A percentile compares a stretch with the other conserved stretches of the same genome.
These are phyloP conservation scores for Lecanoromycetidae sp. DNA, from an alignment of 2,329 filamentous ascomycete genomes.

Conservation along the genomic window DNA sequence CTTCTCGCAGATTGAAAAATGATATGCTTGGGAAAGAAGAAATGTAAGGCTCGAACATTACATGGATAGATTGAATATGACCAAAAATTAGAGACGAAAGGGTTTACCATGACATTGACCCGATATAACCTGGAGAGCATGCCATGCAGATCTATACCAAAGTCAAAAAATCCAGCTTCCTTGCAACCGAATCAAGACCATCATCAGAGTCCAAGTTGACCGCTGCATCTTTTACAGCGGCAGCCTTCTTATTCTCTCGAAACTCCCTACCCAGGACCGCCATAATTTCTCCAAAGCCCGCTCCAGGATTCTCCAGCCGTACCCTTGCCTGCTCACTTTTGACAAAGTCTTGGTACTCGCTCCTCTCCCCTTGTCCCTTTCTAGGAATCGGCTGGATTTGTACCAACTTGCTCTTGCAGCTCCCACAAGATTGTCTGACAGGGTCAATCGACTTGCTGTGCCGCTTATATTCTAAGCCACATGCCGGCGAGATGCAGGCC, in stretches of 20 bases:
- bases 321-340: slow-evolving; percentile 56
- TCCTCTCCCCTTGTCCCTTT: slow-evolving; percentile 24
- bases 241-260: slow-evolving; percentile 33
- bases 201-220: background rate
- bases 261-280: slow-evolving; percentile 53
- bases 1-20: too few relatives aligned
- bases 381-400: slow-evolving; percentile 72
- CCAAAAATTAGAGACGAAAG: background rate
- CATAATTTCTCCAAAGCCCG: slow-evolving; percentile 51
- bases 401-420: slow-evolving; percentile 54
- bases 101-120: too few relatives aligned
- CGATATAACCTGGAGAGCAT: too few relatives aligned
- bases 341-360: slow-evolving; percentile 48
- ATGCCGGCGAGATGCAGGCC: slow-evolving; percentile 51
- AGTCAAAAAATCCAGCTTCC: slow-evolving; percentile 10
- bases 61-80: too few relatives aligned
- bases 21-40: background rate
- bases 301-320: slow-evolving; percentile 31
- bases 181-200: slow-evolving; percentile 14
- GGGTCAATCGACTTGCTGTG: slow-evolving; percentile 80
- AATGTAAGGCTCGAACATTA: too few relatives aligned
- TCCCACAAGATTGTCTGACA: slow-evolving; percentile 57
- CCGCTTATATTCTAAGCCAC: slow-evolving; percentile 61
- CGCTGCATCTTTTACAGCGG: background rate
- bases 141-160: background rate